Evolutionary conservation across 352 stramenopile genomes (phyloP), one percentile per base, ranked within the genome.

Genomic region (Peronosclerospora sorghi): DNA sequence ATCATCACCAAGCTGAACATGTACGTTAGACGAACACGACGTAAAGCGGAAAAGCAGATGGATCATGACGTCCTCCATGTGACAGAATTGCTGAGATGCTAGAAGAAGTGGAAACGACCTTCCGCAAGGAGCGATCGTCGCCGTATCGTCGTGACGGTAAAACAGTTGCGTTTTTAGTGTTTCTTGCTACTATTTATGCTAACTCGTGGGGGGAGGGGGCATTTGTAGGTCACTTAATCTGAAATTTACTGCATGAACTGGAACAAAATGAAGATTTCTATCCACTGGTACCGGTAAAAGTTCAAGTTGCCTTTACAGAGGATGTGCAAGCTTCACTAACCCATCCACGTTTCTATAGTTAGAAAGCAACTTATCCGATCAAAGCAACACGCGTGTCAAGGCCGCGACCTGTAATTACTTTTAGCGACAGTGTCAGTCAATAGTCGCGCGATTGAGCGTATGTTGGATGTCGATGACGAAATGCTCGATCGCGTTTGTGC

Each of bases 181-280:
- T n/a, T n/a, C n/a, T n/a, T n/a, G n/a, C n/a, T n/a, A n/a, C n/a
- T n/a, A n/a, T n/a, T n/a, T n/a, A n/a, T n/a, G n/a, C n/a, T n/a
- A n/a, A n/a, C n/a, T n/a, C n/a, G n/a, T n/a, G n/a, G n/a, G n/a
- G n/a, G n/a, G n/a, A n/a, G n/a, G n/a, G n/a, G n/a, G n/a, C n/a
- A n/a, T n/a, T 21, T 46, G 4, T 19, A 85, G 75, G 75, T 6
- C 73, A 92, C 27, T 55, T 88, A 45, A 86, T 92, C 47, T 76
- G 79, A 12, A 76, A 76, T 45, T 34, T 92, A 18, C 53, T 89
- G 29, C 74, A 77, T 15, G 58, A 81, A 13, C 55, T 92, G n/a
- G 79, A 86, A 24, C 66, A 88, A 34, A 76, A 82, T 28, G 73
- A 86, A 32, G 76, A 89, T 8, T 92, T 92, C 30, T 92, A 92